phyloP scores from a whole-genome alignment of 352 stramenopile genomes.

The Globisporangium orthogonon region DNA sequence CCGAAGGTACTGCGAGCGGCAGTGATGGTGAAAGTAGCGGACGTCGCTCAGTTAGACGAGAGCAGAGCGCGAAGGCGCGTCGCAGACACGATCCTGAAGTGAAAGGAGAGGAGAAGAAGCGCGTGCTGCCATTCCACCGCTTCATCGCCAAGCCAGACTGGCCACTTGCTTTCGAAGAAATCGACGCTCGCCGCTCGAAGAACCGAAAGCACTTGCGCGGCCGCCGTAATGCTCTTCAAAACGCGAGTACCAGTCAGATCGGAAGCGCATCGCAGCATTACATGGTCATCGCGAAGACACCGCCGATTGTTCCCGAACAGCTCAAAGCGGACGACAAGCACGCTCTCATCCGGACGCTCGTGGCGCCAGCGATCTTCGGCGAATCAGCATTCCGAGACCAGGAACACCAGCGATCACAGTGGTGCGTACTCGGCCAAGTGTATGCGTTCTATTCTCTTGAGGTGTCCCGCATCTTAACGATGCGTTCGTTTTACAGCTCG shows the following conservation, averaged over 20 bases:
- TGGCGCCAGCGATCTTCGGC: slow-evolving; percentile 53
- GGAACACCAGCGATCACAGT: slow-evolving; percentile 43
- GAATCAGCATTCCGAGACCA: slow-evolving; percentile 53
- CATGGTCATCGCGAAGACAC: slow-evolving; percentile 3
- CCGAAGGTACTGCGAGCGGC: slow-evolving; percentile 9
- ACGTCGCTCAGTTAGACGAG: neutral
- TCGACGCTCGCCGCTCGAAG: slow-evolving; percentile 17
- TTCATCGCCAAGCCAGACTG: slow-evolving; percentile 53
- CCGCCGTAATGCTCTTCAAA: slow-evolving; percentile 39
- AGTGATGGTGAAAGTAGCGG: slow-evolving; percentile 1
- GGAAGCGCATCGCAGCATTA: slow-evolving; percentile 1
- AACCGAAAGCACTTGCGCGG: slow-evolving; percentile 38
- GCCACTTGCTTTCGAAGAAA: slow-evolving; percentile 53
- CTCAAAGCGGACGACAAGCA: slow-evolving; percentile 30
- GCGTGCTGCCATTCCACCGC: slow-evolving; percentile 44
- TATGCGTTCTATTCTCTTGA: neutral
- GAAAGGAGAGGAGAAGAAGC: slow-evolving; percentile 8
- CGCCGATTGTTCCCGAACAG: slow-evolving; percentile 16
- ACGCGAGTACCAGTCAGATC: neutral
- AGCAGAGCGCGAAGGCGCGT: slow-evolving; percentile 4
- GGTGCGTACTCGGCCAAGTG: slow-evolving; percentile 13
- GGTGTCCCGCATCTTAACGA: neutral
- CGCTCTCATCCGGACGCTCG: slow-evolving; percentile 34
- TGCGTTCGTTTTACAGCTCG: slow-evolving; percentile 15
- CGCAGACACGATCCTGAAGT: neutral